Evolutionary conservation across 192 early-diverging fungal species (phyloP).

Genomic region (Coemansia sp.): DNA sequence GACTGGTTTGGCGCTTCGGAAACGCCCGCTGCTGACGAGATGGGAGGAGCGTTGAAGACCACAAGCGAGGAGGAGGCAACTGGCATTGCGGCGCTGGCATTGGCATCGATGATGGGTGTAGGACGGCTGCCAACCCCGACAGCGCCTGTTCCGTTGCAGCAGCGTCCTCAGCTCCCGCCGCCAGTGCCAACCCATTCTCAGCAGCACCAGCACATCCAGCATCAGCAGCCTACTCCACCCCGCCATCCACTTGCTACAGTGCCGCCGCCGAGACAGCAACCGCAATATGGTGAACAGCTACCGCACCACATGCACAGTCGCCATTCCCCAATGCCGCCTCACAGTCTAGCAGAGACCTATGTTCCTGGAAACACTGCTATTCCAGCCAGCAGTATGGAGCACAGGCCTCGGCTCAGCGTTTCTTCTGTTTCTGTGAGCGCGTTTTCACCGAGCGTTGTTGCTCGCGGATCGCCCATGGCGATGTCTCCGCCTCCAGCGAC

Average conservation of each 20-base stretch:
- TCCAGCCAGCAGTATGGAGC: neutral
- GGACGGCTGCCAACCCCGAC: slow-evolving; percentile 5
- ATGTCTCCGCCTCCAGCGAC: slow-evolving; percentile 10
- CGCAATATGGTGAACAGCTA: slow-evolving; percentile 6
- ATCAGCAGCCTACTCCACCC: slow-evolving; percentile 1
- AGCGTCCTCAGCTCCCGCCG: neutral
- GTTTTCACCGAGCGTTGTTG: slow-evolving; percentile 21
- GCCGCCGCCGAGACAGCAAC: slow-evolving; percentile 13
- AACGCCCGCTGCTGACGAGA: too few relatives aligned
- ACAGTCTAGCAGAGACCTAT: slow-evolving; percentile 7
- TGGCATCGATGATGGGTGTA: slow-evolving; percentile 51
- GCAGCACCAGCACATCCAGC: slow-evolving; percentile 1
- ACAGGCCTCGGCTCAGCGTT: too few relatives aligned
- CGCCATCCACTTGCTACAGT: slow-evolving; percentile 5
- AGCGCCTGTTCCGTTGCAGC: neutral
- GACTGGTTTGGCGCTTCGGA: slow-evolving; percentile 23
- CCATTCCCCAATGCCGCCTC: neutral
- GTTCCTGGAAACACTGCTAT: neutral
- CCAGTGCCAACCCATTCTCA: neutral
- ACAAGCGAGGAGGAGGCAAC: slow-evolving; percentile 38
- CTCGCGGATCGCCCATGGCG: slow-evolving; percentile 6
- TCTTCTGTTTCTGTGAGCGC: slow-evolving; percentile 12
- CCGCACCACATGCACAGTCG: slow-evolving; percentile 3
- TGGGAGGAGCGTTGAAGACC: neutral
- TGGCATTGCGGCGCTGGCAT: slow-evolving; percentile 46